Evolutionary conservation across 768 basidiomycete species (phyloP).

Genomic region (Chlorophyllum brunneum): DNA sequence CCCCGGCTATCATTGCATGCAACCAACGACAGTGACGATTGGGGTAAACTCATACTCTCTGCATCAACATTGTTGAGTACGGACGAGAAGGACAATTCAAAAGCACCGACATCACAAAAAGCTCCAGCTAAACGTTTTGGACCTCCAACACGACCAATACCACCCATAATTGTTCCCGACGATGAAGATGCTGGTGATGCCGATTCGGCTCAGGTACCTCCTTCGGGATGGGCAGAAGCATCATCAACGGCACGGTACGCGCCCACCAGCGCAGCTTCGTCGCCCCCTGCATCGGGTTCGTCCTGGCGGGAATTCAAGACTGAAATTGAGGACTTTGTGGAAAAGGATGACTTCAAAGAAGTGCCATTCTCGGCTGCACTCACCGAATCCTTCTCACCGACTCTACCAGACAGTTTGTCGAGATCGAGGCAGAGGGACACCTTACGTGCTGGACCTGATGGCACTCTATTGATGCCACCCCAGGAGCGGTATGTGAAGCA

Average conservation of each 20-base stretch:
- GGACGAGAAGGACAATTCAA: not conserved
- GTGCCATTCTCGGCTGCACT: constrained; percentile 22
- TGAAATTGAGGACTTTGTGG: constrained; percentile 23
- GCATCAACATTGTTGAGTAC: constrained; percentile 4
- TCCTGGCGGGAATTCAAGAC: constrained; percentile 18
- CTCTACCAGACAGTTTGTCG: constrained; percentile 22
- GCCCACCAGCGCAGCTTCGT: not conserved
- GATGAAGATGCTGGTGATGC: not conserved
- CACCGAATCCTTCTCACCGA: constrained; percentile 21
- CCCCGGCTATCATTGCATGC: constrained; percentile 45
- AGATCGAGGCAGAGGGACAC: constrained; percentile 18
- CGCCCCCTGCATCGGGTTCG: constrained; percentile 6
- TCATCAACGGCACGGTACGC: constrained; percentile 1
- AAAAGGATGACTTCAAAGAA: constrained; percentile 8
- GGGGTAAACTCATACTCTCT: constrained; percentile 35
- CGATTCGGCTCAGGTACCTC: not conserved
- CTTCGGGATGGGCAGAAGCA: constrained; percentile 5
- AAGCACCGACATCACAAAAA: not conserved
- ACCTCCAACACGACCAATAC: not conserved
- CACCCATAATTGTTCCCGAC: not conserved
- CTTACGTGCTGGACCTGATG: constrained; percentile 14
- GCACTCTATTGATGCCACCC: constrained; percentile 2
- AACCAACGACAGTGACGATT: constrained; percentile 19
- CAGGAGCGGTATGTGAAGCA: constrained; percentile 10
- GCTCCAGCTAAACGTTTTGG: not conserved